Evolutionary conservation across 257 asterid species (phyloP).

Genomic region (Nicotiana noctiflora): DNA sequence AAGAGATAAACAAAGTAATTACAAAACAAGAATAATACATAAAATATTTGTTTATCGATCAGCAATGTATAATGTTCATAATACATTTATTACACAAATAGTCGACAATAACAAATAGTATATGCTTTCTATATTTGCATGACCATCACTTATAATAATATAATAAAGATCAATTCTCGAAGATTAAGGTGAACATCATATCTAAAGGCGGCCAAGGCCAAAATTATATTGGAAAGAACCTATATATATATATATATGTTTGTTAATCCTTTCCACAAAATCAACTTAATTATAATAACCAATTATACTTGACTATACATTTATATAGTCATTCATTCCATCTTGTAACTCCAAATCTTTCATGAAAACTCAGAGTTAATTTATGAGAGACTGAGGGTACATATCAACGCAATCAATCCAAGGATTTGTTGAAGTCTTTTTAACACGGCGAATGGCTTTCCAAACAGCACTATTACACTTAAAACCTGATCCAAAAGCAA

Average conservation of each 20-base stretch:
- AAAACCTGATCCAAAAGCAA: conserved; percentile 91
- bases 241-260: too few species aligned
- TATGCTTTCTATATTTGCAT: not conserved
- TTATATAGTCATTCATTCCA: not conserved
- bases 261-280: not conserved
- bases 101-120: not conserved
- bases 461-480: conserved; percentile 92
- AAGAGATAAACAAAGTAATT: not conserved
- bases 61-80: not conserved
- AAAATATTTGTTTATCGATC: not conserved
- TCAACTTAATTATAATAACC: not conserved
- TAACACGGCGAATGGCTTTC: conserved; percentile 48
- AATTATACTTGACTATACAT: not conserved
- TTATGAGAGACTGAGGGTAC: conserved; percentile 37
- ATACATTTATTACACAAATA: not conserved
- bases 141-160: not conserved
- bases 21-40: not conserved
- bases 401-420: conserved; percentile 61
- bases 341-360: not conserved
- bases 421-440: conserved; percentile 43
- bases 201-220: not conserved
- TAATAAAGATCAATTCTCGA: not conserved
- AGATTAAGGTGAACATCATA: not conserved
- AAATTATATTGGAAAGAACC: too few species aligned
- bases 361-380: not conserved